A percentile compares a stretch with the other conserved stretches of the same genome.
These are phyloP conservation scores for Logfia minima DNA, from an alignment of 129 eudicot species.

Conservation along the genomic window DNA sequence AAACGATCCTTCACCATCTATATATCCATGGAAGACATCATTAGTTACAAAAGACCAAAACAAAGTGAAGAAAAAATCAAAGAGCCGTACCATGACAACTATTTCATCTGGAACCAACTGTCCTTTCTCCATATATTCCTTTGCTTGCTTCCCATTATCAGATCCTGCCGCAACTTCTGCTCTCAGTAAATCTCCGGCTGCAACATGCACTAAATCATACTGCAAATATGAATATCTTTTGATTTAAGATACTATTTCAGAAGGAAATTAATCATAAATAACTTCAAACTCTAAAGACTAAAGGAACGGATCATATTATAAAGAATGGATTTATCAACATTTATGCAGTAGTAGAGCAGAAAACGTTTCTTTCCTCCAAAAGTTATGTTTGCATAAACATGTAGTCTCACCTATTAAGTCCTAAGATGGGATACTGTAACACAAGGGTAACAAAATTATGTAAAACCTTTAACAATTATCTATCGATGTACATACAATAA, in stretches of 20 bases:
- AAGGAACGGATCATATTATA: neutral
- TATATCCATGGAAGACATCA: constrained; percentile 23
- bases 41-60: neutral
- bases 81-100: constrained; percentile 62
- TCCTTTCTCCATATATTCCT: constrained; percentile 84
- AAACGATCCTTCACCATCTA: constrained; percentile 45
- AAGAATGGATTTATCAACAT: neutral
- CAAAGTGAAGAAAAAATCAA: neutral
- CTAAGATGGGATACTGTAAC: too few relatives aligned
- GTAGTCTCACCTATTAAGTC: too few relatives aligned
- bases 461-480: too few relatives aligned
- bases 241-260: constrained; percentile 23
- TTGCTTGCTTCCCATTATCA: constrained; percentile 69
- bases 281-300: neutral
- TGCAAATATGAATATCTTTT: constrained; percentile 37
- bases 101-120: constrained; percentile 80
- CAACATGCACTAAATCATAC: constrained; percentile 82
- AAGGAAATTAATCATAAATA: constrained; percentile 6
- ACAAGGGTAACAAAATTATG: too few relatives aligned
- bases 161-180: constrained; percentile 79
- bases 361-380: neutral
- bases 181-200: constrained; percentile 85
- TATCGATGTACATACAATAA: too few relatives aligned
- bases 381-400: too few relatives aligned
- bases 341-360: neutral